Conservation (phyloP, 2,329 filamentous ascomycete genomes). For the Epichloe aotearoae region DNA sequence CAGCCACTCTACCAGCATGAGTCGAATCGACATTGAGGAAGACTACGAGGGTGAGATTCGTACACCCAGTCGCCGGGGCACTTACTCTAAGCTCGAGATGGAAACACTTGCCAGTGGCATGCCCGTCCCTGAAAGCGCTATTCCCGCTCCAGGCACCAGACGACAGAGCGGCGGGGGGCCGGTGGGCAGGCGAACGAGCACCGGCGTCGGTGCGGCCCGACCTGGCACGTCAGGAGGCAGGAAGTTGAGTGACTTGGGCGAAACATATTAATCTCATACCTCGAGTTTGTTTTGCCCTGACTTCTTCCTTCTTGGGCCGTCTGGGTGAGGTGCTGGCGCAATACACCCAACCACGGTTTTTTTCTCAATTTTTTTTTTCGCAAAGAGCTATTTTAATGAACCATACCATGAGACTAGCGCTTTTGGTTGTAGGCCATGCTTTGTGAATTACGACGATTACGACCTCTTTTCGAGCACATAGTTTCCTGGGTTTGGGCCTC, state of each 20-base stretch:
- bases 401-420: conserved; percentile 2
- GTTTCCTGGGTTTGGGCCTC: not conserved
- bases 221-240: conserved; percentile 21
- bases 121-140: conserved; percentile 28
- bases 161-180: conserved; percentile 32
- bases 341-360: conserved; percentile 2
- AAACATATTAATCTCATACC: conserved; percentile 32
- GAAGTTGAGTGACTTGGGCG: conserved; percentile 36
- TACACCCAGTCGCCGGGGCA: conserved; percentile 43
- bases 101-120: conserved; percentile 27
- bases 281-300: not conserved
- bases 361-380: conserved; percentile 1
- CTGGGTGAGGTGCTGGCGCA: conserved; percentile 6
- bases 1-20: conserved; percentile 44
- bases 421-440: not conserved
- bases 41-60: conserved; percentile 27
- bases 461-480: conserved; percentile 3
- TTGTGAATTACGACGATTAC: conserved; percentile 5
- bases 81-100: conserved; percentile 35
- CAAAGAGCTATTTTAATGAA: conserved; percentile 5
- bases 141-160: conserved; percentile 31
- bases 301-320: not conserved
- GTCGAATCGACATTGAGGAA: conserved; percentile 35
- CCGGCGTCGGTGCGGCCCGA: conserved; percentile 19
- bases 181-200: conserved; percentile 29